These are phyloP conservation scores for Scalesia atractyloides DNA, from an alignment of 129 eudicot species.

Conservation along the genomic window DNA sequence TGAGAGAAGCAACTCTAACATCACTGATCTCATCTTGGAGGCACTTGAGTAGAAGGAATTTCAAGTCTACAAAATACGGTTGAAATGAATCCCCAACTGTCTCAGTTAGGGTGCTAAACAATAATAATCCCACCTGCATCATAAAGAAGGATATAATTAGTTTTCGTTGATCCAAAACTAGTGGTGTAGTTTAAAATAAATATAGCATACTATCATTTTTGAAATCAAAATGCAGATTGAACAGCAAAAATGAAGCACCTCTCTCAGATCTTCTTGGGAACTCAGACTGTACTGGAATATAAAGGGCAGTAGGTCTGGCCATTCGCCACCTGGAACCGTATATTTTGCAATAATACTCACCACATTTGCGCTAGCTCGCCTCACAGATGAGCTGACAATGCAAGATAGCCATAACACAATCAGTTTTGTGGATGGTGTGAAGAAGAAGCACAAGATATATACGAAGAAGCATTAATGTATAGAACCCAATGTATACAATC, in stretches of 20 bases:
- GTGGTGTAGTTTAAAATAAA: conserved; percentile 2
- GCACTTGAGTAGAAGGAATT: conserved; percentile 73
- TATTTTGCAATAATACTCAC: conserved; percentile 82
- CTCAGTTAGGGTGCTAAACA: conserved; percentile 87
- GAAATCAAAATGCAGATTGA: conserved; percentile 8
- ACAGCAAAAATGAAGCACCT: conserved; percentile 45
- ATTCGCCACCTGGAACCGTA: conserved; percentile 92
- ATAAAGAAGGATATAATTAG: conserved; percentile 23
- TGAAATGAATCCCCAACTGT: conserved; percentile 82
- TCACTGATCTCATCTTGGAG: conserved; percentile 79
- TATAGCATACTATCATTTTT: not conserved
- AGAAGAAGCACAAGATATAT: conserved; percentile 12
- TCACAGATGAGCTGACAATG: conserved; percentile 78
- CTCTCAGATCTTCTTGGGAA: conserved; percentile 90
- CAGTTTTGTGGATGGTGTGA: conserved; percentile 4
- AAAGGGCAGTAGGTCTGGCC: conserved; percentile 92
- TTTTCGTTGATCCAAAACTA: conserved; percentile 29
- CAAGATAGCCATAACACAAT: conserved; percentile 26
- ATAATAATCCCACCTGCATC: conserved; percentile 79
- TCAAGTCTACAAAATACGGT: conserved; percentile 76
- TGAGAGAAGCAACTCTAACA: conserved; percentile 91
- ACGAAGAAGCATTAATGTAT: conserved; percentile 4
- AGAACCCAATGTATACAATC: conserved; percentile 17
- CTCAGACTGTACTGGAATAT: conserved; percentile 87
- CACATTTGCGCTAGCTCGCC: conserved; percentile 98